Base-by-base conservation (phyloP, 495 filamentous ascomycete genomes). In the Elaphomyces granulatus region DNA sequence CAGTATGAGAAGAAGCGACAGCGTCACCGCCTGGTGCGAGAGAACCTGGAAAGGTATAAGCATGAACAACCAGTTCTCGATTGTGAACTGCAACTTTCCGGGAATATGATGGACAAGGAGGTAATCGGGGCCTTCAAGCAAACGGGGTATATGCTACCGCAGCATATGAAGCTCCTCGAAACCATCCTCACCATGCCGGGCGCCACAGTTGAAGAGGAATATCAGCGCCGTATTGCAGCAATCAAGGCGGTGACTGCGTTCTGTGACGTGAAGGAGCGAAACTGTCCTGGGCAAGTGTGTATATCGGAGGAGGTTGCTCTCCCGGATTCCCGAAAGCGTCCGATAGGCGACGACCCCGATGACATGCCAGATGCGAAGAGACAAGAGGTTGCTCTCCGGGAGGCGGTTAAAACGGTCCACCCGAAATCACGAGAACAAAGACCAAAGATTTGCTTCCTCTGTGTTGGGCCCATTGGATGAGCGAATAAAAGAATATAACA, bases 11-110 rank as follows among this genome's bases (percentile, higher is more conserved):
- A 47, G 37, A 38, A 48, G 18, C 26, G 46, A 16, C 44, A 59
- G 42, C n/a, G 15, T 18, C 37, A 54, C 19, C 43, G 36, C 4
- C 40, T 45, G 15, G 42, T 59, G 18, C 41, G 42, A 41, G 45
- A 57, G 34, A 54, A 56, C 30, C 38, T 56, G 18, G 44, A 50
- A 35, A 35, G 37, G 32, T 58, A 58, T 38, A 56, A 56, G 34
- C 54, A 56, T 20, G 40, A 60, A 26, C 42, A 62, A 42, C 50
- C 42, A 21, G 51, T 62, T 26, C 56, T 58, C 35, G 45, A 62
- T 36, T 49, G 38, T 16, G 37, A 59, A 37, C 34, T 40, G 43
- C 36, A 61, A 43, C 46, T 60, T 7, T 37, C 53, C 15, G 50
- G 53, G 37, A 53, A 50, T 21, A 17, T 60, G 18, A 32, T 60